A percentile compares a stretch with the other conserved stretches of the same genome.
Evolutionary conservation across 2,329 filamentous ascomycete genomes (phyloP).

Genomic region (Incumbomyces lentus): DNA sequence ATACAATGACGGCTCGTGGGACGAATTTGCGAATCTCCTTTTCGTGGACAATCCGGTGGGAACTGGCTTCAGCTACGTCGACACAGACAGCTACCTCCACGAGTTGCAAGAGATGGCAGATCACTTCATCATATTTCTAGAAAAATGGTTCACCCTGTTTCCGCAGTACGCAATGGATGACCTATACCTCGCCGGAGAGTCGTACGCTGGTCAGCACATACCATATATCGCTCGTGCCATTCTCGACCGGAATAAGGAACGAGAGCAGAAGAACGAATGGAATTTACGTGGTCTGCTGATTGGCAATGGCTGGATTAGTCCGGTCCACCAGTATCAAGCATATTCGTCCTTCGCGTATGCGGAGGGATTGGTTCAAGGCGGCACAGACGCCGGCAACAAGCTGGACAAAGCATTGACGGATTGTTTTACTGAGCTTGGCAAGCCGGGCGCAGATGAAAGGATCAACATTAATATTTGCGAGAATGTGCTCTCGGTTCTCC

Average conservation of each 20-base stretch:
- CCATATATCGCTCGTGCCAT: slow-evolving; percentile 93
- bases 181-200: slow-evolving; percentile 90
- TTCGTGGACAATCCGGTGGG: slow-evolving; percentile 97
- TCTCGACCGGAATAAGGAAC: slow-evolving; percentile 69
- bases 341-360: slow-evolving; percentile 77
- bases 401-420: slow-evolving; percentile 59
- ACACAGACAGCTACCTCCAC: slow-evolving; percentile 74
- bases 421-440: slow-evolving; percentile 54
- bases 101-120: slow-evolving; percentile 82
- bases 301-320: slow-evolving; percentile 95
- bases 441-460: slow-evolving; percentile 46
- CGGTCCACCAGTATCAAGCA: slow-evolving; percentile 75
- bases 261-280: slow-evolving; percentile 49
- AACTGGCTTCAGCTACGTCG: slow-evolving; percentile 90
- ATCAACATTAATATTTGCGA: slow-evolving; percentile 69
- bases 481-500: slow-evolving; percentile 59
- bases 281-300: slow-evolving; percentile 77
- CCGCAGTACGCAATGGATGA: slow-evolving; percentile 87
- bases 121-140: slow-evolving; percentile 79
- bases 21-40: slow-evolving; percentile 92
- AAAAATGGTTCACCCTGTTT: slow-evolving; percentile 84
- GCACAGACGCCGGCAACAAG: slow-evolving; percentile 51
- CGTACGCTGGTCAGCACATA: slow-evolving; percentile 92
- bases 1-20: slow-evolving; percentile 92
- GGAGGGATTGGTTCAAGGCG: slow-evolving; percentile 59